Conservation (phyloP, 805 yeast species). For the Blastobotrys americana region DNA sequence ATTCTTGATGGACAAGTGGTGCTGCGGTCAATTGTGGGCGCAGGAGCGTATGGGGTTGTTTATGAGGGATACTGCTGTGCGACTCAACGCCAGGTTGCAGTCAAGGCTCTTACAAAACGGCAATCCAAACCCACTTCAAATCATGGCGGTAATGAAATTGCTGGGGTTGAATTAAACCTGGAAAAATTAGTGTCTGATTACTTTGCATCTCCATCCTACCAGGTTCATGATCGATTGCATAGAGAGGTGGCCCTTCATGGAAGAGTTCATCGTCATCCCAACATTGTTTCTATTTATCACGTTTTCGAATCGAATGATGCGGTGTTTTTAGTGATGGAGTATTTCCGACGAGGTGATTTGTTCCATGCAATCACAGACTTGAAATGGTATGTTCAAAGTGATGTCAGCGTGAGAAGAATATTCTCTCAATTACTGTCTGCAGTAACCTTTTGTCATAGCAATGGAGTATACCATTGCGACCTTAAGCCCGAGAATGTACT, state of each 20-base stretch:
- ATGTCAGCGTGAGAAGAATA: conserved; percentile 47
- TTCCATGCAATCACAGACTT: conserved; percentile 73
- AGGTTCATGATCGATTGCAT: conserved; percentile 25
- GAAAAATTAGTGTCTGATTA: neutral
- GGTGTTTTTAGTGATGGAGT: conserved; percentile 76
- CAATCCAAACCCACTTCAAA: neutral
- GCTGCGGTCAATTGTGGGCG: conserved; percentile 43
- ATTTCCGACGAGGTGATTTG: conserved; percentile 69
- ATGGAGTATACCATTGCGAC: conserved; percentile 81
- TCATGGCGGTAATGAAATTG: conserved; percentile 28
- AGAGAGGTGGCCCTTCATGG: conserved; percentile 64
- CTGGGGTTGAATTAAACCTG: neutral
- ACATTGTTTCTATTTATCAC: conserved; percentile 62
- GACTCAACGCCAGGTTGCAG: conserved; percentile 51
- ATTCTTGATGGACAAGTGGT: neutral
- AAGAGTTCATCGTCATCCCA: conserved; percentile 68
- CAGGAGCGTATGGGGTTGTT: conserved; percentile 83
- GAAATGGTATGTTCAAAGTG: conserved; percentile 40
- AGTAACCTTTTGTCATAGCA: conserved; percentile 67
- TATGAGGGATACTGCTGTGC: conserved; percentile 54
- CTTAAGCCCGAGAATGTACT: conserved; percentile 86
- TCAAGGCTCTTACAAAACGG: conserved; percentile 43
- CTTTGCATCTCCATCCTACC: neutral
- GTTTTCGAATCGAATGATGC: conserved; percentile 51
- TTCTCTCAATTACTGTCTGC: conserved; percentile 73